These are phyloP conservation scores for Lachnellula occidentalis DNA, from an alignment of 2,329 filamentous ascomycete species.

Conservation along the genomic window DNA sequence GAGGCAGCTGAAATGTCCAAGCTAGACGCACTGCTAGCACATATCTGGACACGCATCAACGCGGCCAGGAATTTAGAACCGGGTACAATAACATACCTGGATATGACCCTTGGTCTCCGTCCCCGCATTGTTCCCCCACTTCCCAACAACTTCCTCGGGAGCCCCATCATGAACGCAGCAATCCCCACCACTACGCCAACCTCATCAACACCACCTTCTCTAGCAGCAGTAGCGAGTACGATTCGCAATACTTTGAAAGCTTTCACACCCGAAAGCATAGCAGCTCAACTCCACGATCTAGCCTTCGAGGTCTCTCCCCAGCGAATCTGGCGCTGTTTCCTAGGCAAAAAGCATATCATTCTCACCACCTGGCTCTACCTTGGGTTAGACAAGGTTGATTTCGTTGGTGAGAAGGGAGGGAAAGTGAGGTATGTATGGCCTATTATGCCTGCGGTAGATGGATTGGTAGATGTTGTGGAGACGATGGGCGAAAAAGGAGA, in stretches of 20 bases:
- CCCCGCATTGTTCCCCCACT: constrained; percentile 35
- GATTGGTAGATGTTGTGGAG: constrained; percentile 39
- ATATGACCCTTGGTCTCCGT: constrained; percentile 39
- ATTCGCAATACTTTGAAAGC: constrained; percentile 34
- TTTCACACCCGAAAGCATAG: constrained; percentile 36
- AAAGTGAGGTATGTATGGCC: constrained; percentile 36
- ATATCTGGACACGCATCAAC: constrained; percentile 41
- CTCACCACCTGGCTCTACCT: constrained; percentile 41
- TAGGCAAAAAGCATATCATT: constrained; percentile 38
- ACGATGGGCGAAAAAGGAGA: constrained; percentile 10
- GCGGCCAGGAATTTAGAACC: constrained; percentile 32
- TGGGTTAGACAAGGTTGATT: constrained; percentile 38
- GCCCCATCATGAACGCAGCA: constrained; percentile 38
- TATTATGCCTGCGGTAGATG: constrained; percentile 39
- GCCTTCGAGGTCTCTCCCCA: constrained; percentile 41
- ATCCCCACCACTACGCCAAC: constrained; percentile 18
- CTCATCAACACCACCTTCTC: constrained; percentile 6
- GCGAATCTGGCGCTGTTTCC: constrained; percentile 42
- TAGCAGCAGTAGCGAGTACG: constrained; percentile 19
- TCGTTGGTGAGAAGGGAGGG: constrained; percentile 23
- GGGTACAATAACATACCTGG: constrained; percentile 30
- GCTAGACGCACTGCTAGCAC: constrained; percentile 41
- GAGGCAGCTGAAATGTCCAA: constrained; percentile 31
- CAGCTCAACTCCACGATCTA: constrained; percentile 38
- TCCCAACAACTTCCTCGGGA: constrained; percentile 38